These are phyloP conservation scores for Thielaviopsis punctulata DNA, from an alignment of 2,329 filamentous ascomycete species.

Conservation along the genomic window DNA sequence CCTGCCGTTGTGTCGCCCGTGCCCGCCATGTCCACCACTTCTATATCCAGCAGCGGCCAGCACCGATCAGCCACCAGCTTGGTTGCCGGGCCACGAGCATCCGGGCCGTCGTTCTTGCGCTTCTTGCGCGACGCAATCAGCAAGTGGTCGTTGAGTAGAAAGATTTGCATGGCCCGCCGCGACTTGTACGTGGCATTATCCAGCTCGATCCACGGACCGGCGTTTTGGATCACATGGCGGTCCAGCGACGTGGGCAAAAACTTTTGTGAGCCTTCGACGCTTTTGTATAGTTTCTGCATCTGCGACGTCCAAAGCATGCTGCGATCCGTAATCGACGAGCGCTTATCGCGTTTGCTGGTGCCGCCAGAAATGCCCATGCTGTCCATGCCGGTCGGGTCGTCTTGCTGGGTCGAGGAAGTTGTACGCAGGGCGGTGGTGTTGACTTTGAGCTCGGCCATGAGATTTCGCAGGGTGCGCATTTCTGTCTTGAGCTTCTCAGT, in stretches of 20 bases:
- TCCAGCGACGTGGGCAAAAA: slow-evolving; percentile 80
- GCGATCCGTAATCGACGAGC: slow-evolving; percentile 67
- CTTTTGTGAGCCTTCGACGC: slow-evolving; percentile 94
- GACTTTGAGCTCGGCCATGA: slow-evolving; percentile 83
- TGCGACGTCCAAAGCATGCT: slow-evolving; percentile 51
- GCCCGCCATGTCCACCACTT: slow-evolving; percentile 73
- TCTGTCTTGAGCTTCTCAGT: slow-evolving; percentile 94
- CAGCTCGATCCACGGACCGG: slow-evolving; percentile 83
- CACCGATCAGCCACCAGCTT: slow-evolving; percentile 89
- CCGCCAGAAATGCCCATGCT: slow-evolving; percentile 33
- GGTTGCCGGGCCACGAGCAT: slow-evolving; percentile 35
- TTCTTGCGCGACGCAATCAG: slow-evolving; percentile 86
- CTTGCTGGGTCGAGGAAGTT: slow-evolving; percentile 31
- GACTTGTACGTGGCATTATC: slow-evolving; percentile 97
- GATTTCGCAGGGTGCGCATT: slow-evolving; percentile 74
- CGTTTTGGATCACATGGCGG: slow-evolving; percentile 88
- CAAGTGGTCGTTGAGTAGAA: slow-evolving; percentile 85
- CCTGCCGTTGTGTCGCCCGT: slow-evolving; percentile 32
- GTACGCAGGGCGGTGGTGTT: slow-evolving; percentile 51
- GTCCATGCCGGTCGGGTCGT: slow-evolving; percentile 29
- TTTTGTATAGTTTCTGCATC: slow-evolving; percentile 79
- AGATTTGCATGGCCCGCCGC: slow-evolving; percentile 72
- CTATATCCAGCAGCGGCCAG: slow-evolving; percentile 84
- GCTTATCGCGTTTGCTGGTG: slow-evolving; percentile 57
- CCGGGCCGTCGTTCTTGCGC: slow-evolving; percentile 57